phyloP scores from a whole-genome alignment of 345 rosid genomes.

The Ricinus communis region DNA sequence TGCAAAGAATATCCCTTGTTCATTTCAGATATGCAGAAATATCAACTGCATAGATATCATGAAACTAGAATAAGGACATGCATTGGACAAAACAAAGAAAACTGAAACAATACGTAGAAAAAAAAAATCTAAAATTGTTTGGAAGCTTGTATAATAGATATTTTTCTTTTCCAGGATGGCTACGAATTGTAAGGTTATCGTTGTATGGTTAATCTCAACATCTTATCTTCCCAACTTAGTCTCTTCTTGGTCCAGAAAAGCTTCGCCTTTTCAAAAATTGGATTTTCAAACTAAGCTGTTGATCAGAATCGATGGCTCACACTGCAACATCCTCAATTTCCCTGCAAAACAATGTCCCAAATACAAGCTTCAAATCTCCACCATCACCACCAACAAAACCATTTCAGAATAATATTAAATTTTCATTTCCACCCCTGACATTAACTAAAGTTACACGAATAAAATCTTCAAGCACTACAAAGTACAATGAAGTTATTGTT shows the following conservation, averaged over 20 bases:
- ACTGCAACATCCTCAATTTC: slow-evolving; percentile 29
- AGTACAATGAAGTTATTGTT: slow-evolving; percentile 37
- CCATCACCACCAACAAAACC: slow-evolving; percentile 22
- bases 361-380: slow-evolving; percentile 31
- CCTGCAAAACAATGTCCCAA: slow-evolving; percentile 25
- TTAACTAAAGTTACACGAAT: slow-evolving; percentile 11
- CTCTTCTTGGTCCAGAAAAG: slow-evolving; percentile 1
- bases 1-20: slow-evolving; percentile 13
- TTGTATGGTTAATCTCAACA: slow-evolving; percentile 9
- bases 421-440: slow-evolving; percentile 13
- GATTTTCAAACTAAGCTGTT: slow-evolving; percentile 9
- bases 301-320: slow-evolving; percentile 34
- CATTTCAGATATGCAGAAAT: slow-evolving; percentile 7
- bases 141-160: slow-evolving; percentile 30
- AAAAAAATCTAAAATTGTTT: slow-evolving; percentile 3
- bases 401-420: slow-evolving; percentile 9
- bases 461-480: slow-evolving; percentile 36
- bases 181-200: slow-evolving; percentile 27
- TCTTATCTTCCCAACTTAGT: slow-evolving; percentile 20
- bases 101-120: background rate
- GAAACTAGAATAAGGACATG: background rate
- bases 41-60: background rate
- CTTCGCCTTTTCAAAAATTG: slow-evolving; percentile 1
- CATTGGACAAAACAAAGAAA: slow-evolving; percentile 9
- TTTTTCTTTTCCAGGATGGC: slow-evolving; percentile 13